Conservation (phyloP, 2,329 filamentous ascomycete genomes). For the Penicillium sp. region DNA sequence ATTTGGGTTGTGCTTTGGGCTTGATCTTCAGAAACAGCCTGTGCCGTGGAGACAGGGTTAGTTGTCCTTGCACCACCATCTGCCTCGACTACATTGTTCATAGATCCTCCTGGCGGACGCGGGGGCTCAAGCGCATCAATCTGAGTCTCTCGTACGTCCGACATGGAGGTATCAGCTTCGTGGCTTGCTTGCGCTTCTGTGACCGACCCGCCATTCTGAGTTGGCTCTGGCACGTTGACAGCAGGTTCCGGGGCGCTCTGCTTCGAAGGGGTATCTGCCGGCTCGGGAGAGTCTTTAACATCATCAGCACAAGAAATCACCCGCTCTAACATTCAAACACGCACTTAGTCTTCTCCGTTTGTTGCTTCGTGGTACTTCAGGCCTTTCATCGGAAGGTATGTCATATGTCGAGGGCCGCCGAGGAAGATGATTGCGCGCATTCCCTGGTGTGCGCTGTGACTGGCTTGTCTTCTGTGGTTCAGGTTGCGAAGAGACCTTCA, state of each 20-base stretch:
- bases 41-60: background rate
- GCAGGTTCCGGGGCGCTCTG: background rate
- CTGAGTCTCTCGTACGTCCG: slow-evolving; percentile 2
- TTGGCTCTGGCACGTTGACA: background rate
- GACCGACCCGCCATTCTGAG: slow-evolving; percentile 5
- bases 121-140: background rate
- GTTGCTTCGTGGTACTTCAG: slow-evolving; percentile 27
- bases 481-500: slow-evolving; percentile 14
- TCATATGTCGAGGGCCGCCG: slow-evolving; percentile 38
- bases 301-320: slow-evolving; percentile 7
- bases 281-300: slow-evolving; percentile 14
- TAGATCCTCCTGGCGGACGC: background rate
- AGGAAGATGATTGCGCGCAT: slow-evolving; percentile 32
- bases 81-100: background rate
- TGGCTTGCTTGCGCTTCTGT: background rate
- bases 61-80: background rate
- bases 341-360: slow-evolving; percentile 37
- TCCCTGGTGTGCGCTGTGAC: slow-evolving; percentile 28
- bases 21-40: background rate
- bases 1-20: background rate
- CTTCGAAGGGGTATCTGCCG: slow-evolving; percentile 6
- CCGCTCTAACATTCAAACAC: slow-evolving; percentile 8
- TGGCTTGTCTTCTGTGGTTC: slow-evolving; percentile 11
- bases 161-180: background rate
- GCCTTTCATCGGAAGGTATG: slow-evolving; percentile 33